Evolutionary conservation across 1,284 basidiomycete genomes (phyloP).

Genomic region (Hemileccinum hortonii): DNA sequence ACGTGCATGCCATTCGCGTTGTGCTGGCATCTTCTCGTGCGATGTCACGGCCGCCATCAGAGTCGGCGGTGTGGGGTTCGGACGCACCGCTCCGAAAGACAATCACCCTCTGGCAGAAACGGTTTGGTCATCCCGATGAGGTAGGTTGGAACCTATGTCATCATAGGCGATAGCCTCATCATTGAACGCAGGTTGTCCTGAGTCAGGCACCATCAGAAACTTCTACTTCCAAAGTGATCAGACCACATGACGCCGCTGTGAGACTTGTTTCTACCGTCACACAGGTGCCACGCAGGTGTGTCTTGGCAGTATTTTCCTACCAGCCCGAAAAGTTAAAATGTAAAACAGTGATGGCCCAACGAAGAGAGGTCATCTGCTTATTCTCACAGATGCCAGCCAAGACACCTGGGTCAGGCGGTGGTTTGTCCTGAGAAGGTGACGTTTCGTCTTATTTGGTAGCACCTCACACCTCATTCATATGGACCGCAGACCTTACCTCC

Average conservation of each 20-base stretch:
- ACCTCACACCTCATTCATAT: background rate
- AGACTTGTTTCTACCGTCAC: conserved; percentile 74
- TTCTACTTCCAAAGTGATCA: conserved; percentile 16
- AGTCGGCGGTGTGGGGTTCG: conserved; percentile 60
- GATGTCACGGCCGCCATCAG: conserved; percentile 46
- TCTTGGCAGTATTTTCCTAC: conserved; percentile 8
- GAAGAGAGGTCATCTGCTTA: conserved; percentile 80
- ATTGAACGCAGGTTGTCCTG: conserved; percentile 61
- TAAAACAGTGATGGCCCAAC: conserved; percentile 69
- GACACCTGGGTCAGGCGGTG: conserved; percentile 82
- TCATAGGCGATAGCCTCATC: background rate
- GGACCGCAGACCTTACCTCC: conserved; percentile 76
- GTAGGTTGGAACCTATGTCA: conserved; percentile 42
- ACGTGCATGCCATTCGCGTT: conserved; percentile 86
- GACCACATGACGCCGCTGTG: conserved; percentile 48
- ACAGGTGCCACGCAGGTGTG: conserved; percentile 69
- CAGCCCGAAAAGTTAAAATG: conserved; percentile 5
- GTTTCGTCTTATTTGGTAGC: conserved; percentile 2
- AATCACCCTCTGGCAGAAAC: conserved; percentile 78
- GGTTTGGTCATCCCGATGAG: conserved; percentile 73
- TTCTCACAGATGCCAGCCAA: conserved; percentile 76
- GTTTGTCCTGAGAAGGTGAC: conserved; percentile 86
- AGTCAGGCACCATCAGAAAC: conserved; percentile 62
- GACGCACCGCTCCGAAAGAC: conserved; percentile 65
- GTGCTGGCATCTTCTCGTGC: conserved; percentile 61